Conservation (phyloP, 371 early-diverging fungal species). For the Smittium mucronatum region DNA sequence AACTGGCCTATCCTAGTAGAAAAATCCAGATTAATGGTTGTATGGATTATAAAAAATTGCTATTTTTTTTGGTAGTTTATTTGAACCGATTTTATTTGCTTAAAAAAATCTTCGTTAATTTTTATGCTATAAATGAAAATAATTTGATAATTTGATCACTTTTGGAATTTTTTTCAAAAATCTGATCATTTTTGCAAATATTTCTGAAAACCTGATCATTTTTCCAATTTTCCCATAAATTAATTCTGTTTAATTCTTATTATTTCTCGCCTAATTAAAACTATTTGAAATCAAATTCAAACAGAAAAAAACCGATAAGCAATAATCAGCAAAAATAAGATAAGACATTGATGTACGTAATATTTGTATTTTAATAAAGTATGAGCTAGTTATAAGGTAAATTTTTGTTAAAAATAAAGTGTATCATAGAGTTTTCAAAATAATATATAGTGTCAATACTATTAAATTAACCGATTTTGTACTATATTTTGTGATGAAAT, state of each 20-base stretch:
- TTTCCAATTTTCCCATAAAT: no score
- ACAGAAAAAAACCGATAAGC: not conserved
- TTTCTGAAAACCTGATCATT: no score
- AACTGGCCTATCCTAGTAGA: no score
- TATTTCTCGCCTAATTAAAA: not conserved
- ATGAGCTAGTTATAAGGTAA: not conserved
- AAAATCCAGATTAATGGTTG: no score
- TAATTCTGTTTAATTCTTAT: not conserved
- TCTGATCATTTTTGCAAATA: no score
- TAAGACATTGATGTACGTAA: not conserved
- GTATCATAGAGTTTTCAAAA: not conserved
- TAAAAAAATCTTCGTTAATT: no score
- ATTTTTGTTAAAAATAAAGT: not conserved
- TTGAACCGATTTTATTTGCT: no score
- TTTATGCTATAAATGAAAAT: no score
- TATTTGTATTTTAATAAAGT: not conserved
- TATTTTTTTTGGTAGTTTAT: no score
- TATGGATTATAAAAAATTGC: no score
- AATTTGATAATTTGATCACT: no score
- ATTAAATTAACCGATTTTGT: not conserved
- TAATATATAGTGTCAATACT: not conserved
- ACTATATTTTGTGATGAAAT: not conserved
- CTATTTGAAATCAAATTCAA: not conserved
- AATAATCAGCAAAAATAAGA: not conserved
- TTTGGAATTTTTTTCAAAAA: no score